Conservation (phyloP, 2,329 filamentous ascomycete species). For the Hymenoscyphus scutula region DNA sequence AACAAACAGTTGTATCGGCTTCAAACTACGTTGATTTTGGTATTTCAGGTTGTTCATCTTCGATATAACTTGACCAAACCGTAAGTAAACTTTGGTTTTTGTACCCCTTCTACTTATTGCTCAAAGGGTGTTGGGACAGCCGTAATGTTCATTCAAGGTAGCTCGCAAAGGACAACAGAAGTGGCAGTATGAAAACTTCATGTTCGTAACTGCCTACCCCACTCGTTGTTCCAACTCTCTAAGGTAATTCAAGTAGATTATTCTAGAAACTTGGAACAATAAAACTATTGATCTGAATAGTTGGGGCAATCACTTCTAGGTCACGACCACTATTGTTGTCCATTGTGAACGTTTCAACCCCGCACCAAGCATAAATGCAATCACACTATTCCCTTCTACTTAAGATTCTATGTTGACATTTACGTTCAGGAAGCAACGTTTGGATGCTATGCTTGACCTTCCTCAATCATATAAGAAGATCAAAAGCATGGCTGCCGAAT, state of each 20-base stretch:
- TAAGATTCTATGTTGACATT: not conserved
- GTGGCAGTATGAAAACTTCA: not conserved
- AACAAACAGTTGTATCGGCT: not conserved
- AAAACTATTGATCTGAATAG: not conserved
- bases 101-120: not conserved
- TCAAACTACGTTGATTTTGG: not conserved
- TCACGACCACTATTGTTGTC: not conserved
- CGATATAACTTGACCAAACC: not conserved
- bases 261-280: not conserved
- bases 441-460: not conserved
- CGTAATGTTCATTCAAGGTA: no score
- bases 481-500: not conserved
- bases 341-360: not conserved
- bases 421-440: not conserved
- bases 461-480: not conserved
- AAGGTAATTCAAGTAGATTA: not conserved
- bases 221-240: not conserved
- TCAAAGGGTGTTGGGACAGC: not conserved
- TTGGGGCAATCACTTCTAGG: not conserved
- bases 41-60: slow-evolving; percentile 3
- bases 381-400: not conserved
- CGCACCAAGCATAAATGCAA: no score
- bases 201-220: not conserved
- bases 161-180: not conserved
- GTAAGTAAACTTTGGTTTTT: not conserved